Conservation (phyloP, 2,329 filamentous ascomycete species). For the Nemania sp. region DNA sequence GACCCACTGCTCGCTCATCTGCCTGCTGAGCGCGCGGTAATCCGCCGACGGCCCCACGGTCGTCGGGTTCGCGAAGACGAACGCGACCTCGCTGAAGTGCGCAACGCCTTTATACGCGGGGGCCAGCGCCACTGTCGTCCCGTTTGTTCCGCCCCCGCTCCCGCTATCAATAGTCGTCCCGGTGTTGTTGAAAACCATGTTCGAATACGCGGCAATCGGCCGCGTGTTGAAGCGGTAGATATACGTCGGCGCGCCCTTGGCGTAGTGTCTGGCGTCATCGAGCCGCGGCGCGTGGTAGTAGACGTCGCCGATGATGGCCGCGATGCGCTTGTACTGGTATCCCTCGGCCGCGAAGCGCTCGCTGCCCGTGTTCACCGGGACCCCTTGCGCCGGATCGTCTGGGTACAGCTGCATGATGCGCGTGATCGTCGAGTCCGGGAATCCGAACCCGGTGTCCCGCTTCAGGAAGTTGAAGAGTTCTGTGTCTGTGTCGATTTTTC, state of each 20-base stretch:
- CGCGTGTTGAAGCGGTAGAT: constrained; percentile 64
- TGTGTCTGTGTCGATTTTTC: constrained; percentile 35
- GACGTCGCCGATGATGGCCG: constrained; percentile 58
- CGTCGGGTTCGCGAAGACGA: constrained; percentile 43
- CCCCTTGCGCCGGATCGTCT: constrained; percentile 51
- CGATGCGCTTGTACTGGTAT: constrained; percentile 55
- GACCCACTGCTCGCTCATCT: constrained; percentile 38
- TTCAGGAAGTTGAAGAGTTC: constrained; percentile 31
- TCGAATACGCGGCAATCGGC: constrained; percentile 21
- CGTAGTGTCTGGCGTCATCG: constrained; percentile 49
- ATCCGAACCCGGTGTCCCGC: constrained; percentile 29
- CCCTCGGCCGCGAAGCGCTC: constrained; percentile 44
- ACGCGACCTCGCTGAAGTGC: constrained; percentile 46
- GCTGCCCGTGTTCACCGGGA: constrained; percentile 48
- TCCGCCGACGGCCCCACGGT: constrained; percentile 32
- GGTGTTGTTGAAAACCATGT: constrained; percentile 24
- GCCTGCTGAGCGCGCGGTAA: constrained; percentile 33
- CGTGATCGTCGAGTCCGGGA: constrained; percentile 34
- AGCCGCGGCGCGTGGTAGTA: constrained; percentile 60
- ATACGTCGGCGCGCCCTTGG: constrained; percentile 51
- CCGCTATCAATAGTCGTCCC: background rate
- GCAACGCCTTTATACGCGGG: constrained; percentile 40
- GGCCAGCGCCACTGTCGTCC: constrained; percentile 26
- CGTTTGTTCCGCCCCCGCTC: too few relatives aligned
- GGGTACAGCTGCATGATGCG: constrained; percentile 53